Base-by-base conservation (phyloP, 441 rosid genomes). In the Jatropha podagrica region DNA sequence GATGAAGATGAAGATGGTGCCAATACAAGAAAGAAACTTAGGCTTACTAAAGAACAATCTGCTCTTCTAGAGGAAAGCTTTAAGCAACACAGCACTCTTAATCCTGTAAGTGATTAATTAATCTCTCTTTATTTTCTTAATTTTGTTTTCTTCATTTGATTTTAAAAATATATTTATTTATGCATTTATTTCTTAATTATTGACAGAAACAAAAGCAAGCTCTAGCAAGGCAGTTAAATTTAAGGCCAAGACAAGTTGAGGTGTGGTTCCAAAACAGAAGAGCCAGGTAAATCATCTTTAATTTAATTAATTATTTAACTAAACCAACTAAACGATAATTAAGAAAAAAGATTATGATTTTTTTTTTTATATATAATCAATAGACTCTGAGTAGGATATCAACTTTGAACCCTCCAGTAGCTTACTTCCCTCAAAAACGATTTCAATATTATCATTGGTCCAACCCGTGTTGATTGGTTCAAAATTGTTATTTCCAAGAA, bases 261-360 rank as follows among this genome's bases (percentile, higher is more conserved):
- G 99, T 95, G n/a, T 95, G 99, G 99, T 95, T 95, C 85, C 99
- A 95, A 74, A 95, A 95, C 87, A 84, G 99, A 76, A 83, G 99
- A 85, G 99, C 99, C 65, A 92, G 98, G 99, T 95, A 72, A 4
- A 38, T 8, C 84, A 44, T 8, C 65, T 48, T 14, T 3, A 54
- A n/a, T 54, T 88, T 80, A 86, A 74, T 86, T 9, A 8, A 0
- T 0, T 26, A 17, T 17, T 13, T 59, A 2, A n/a, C 56, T 65
- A 38, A 64, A 0, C 76, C 27, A 1, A 55, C 44, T 87, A 79
- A 92, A 86, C 6, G 1, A 56, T 3, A 67, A 23, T 4, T 18
- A 13, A 49, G 5, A 4, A 18, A 38, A 12, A 38, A 41, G 10
- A 32, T 32, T 32, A 32, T 32, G 32, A 32, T 0, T 1, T 32